Conservation (phyloP, 108 stramenopile genomes). For the Bacterosira constricta region DNA sequence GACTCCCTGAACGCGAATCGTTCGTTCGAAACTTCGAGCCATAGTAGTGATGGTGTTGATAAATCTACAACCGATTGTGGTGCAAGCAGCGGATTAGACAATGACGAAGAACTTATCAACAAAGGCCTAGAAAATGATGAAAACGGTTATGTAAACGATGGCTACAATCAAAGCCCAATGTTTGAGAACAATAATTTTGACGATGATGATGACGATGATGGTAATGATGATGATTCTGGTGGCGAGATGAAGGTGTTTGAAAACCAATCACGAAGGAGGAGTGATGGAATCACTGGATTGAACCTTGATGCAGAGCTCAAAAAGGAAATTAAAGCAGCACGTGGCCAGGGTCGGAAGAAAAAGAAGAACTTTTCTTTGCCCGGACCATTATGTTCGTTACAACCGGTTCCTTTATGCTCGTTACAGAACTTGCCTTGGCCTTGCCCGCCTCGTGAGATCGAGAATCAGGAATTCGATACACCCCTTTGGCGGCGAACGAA, state of each 20-base stretch:
- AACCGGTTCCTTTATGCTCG: conserved; percentile 29
- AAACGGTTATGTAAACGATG: neutral
- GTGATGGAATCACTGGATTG: neutral
- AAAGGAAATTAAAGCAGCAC: neutral
- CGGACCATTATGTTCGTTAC: conserved; percentile 23
- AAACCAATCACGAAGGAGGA: neutral
- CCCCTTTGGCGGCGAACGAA: conserved; percentile 29
- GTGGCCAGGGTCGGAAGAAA: neutral
- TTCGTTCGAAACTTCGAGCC: neutral
- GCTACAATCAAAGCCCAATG: neutral
- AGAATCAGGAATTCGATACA: conserved; percentile 12
- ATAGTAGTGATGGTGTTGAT: neutral
- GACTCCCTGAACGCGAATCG: neutral
- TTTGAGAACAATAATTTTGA: neutral
- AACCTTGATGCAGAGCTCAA: conserved; percentile 2
- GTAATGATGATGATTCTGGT: too few species aligned
- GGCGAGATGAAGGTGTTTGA: neutral
- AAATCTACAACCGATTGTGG: neutral
- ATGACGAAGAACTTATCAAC: neutral
- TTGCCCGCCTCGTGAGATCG: conserved; percentile 31
- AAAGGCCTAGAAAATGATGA: neutral
- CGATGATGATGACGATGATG: neutral
- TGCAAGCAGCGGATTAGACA: neutral
- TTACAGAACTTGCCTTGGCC: conserved; percentile 22
- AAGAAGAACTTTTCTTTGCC: conserved; percentile 31